Percentiles rank a stretch among this genome's conserved stretches.
Conservation (phyloP, 1,139 yeast genomes). For the Scheffersomyces quercinus region DNA sequence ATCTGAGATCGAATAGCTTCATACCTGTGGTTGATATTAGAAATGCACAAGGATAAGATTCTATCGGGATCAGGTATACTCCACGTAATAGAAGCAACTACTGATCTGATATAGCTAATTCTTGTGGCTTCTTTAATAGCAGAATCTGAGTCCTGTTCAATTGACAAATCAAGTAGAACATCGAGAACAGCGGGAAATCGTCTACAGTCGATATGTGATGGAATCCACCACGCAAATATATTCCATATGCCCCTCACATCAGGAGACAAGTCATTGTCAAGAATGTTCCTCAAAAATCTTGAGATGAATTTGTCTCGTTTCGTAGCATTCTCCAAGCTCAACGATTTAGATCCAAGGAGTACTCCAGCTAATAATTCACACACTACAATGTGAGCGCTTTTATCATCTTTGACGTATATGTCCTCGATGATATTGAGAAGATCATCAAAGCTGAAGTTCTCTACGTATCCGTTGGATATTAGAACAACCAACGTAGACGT, state of each 20-base stretch:
- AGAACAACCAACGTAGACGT: conserved; percentile 48
- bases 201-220: conserved; percentile 64
- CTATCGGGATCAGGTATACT: conserved; percentile 53
- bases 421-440: conserved; percentile 52
- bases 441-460: conserved; percentile 39
- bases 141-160: conserved; percentile 57
- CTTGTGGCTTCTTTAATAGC: conserved; percentile 71
- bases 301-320: conserved; percentile 50
- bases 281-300: conserved; percentile 44
- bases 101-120: conserved; percentile 56
- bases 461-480: conserved; percentile 42
- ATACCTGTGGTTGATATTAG: conserved; percentile 60
- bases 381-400: conserved; percentile 60
- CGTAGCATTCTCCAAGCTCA: conserved; percentile 21
- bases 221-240: conserved; percentile 74
- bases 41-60: conserved; percentile 49
- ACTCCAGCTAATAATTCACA: conserved; percentile 65
- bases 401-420: conserved; percentile 60
- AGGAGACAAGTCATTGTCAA: conserved; percentile 67
- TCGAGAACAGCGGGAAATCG: conserved; percentile 58
- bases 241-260: conserved; percentile 80
- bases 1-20: conserved; percentile 73
- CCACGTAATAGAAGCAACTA: conserved; percentile 59
- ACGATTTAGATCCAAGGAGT: conserved; percentile 47
- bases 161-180: conserved; percentile 47